phyloP scores from a whole-genome alignment of 163 green algal species.

The Trebouxiophyceae sp. region DNA sequence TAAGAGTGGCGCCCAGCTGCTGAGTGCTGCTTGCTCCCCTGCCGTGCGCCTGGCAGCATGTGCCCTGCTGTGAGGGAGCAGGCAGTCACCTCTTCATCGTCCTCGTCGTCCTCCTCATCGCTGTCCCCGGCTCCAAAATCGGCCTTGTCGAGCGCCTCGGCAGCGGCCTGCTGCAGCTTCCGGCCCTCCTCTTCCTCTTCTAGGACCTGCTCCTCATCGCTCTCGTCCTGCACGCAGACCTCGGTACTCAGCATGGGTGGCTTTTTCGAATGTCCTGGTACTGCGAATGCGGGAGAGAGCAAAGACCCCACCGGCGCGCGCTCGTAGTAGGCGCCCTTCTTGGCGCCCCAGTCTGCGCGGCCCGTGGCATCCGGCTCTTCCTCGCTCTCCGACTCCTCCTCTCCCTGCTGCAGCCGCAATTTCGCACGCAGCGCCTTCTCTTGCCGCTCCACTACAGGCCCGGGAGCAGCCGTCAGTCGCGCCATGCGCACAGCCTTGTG shows the following conservation, averaged over 20 bases:
- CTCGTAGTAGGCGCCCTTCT: constrained; percentile 76
- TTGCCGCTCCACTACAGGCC: constrained; percentile 55
- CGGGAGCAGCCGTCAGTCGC: constrained; percentile 8
- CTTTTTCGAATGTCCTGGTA: not conserved
- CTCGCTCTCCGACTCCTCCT: constrained; percentile 43
- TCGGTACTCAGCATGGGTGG: not conserved
- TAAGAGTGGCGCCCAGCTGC: not conserved
- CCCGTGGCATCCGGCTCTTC: constrained; percentile 18
- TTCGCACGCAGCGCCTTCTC: constrained; percentile 52
- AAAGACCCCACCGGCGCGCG: constrained; percentile 36
- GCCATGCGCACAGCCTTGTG: not conserved
- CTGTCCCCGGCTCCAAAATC: constrained; percentile 54
- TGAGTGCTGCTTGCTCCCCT: not conserved
- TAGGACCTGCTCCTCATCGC: constrained; percentile 63
- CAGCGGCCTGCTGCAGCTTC: constrained; percentile 59
- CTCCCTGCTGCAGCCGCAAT: constrained; percentile 44
- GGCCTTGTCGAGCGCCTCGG: constrained; percentile 43
- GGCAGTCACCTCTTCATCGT: constrained; percentile 12
- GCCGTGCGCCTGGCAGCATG: not conserved
- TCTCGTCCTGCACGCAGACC: not conserved
- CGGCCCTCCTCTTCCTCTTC: constrained; percentile 78
- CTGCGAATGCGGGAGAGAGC: constrained; percentile 30
- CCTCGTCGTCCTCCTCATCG: constrained; percentile 32
- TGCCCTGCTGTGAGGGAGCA: not conserved
- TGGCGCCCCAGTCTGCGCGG: constrained; percentile 44